Base-by-base conservation (phyloP, 257 asterid species). In the Ilex aquifolium region DNA sequence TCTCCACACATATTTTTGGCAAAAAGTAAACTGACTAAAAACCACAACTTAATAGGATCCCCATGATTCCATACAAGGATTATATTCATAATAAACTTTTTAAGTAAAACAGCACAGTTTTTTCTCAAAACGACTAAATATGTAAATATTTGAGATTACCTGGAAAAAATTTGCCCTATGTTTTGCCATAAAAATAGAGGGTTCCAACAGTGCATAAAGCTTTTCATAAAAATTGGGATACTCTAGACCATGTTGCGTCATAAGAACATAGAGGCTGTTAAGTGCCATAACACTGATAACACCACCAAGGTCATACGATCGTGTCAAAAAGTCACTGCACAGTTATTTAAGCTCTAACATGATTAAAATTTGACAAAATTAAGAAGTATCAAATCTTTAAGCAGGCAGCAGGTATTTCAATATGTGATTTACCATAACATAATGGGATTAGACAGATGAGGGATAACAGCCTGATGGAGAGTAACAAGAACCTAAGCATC, bases 221-320 rank as follows among this genome's bases (percentile, higher is more conserved):
- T 92, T 89, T 72, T 82, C 74, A 51, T 92, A 92, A 82, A 92
- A 92, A 78, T 92, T 80, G 70, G 96, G 95, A 75, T 92, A 92
- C 61, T 92, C 99, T 57, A 92, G 93, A 31, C 97, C 95, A 65
- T 92, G 89, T 76, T 87, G 86, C 60, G 97, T 92, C 97, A 92
- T 87, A 74, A 92, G 88, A 72, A 90, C 69, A 73, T 59, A 87
- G 63, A 92, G 80, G 69, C 99, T 83, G 85, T 94, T 87, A 57
- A 92, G 97, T 59, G 97, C 88, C 98, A 89, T 89, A 46, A 92
- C 97, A 75, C 98, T 92, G 71, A 87, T 81, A 32, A 92, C 95
- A 65, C 98, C 98, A 71, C 98, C 98, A 67, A 89, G 79, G 77
- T 87, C 97, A 76, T 89, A 89, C 36, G 98, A 92, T 60, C 80